Percentiles rank a stretch among this genome's conserved stretches.
phyloP scores from a whole-genome alignment of 441 rosid species.

The Melastoma candidum region DNA sequence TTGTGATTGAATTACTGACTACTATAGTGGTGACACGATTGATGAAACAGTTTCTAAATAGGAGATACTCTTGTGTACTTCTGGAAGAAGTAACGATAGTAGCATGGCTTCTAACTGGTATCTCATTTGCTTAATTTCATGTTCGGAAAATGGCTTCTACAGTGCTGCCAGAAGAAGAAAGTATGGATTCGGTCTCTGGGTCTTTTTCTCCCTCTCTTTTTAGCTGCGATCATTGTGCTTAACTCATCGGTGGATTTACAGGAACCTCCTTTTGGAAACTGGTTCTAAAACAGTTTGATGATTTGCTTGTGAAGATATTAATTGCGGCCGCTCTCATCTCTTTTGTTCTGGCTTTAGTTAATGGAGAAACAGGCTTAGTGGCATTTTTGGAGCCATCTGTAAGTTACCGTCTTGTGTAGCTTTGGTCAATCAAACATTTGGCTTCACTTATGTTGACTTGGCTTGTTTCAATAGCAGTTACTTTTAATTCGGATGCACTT shows the following conservation, averaged over 20 bases:
- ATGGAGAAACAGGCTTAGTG: conserved; percentile 93
- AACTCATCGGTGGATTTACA: conserved; percentile 21
- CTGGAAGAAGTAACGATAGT: no score
- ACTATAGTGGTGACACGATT: no score
- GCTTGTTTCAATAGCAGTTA: background rate
- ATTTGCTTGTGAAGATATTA: conserved; percentile 95
- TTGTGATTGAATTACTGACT: no score
- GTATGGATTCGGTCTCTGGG: conserved; percentile 41
- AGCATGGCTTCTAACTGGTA: conserved; percentile 1
- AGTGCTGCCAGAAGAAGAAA: conserved; percentile 87
- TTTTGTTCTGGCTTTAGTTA: conserved; percentile 76
- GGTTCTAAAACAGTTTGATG: conserved; percentile 95
- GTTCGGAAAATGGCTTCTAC: conserved; percentile 28
- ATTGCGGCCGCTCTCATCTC: conserved; percentile 91
- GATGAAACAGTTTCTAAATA: no score
- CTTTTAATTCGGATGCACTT: background rate
- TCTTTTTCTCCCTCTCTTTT: conserved; percentile 1
- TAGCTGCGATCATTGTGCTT: no score
- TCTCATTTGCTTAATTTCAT: conserved; percentile 27
- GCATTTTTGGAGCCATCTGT: conserved; percentile 99
- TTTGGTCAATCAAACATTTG: background rate
- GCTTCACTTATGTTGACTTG: conserved; percentile 3
- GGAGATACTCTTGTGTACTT: no score
- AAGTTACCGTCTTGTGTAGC: conserved; percentile 21
- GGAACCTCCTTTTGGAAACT: conserved; percentile 97